These are phyloP conservation scores for Xerocomus minutiporus DNA, from an alignment of 1,284 basidiomycete genomes.

Conservation along the genomic window DNA sequence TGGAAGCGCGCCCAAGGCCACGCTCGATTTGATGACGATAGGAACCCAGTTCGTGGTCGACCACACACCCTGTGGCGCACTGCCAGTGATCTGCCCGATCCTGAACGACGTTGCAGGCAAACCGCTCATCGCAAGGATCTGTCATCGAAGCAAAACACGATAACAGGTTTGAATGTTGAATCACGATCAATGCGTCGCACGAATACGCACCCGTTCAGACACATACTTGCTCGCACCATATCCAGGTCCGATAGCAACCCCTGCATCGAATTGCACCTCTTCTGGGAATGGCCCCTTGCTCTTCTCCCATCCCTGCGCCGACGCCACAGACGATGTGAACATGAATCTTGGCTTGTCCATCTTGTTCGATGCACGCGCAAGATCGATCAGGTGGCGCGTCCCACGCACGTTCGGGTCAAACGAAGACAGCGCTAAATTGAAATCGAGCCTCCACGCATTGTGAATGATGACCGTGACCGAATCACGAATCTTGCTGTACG, in stretches of 20 bases:
- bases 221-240: conserved; percentile 27
- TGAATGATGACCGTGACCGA: conserved; percentile 29
- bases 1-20: conserved; percentile 23
- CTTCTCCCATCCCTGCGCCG: conserved; percentile 22
- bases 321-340: conserved; percentile 31
- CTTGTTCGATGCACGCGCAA: conserved; percentile 27
- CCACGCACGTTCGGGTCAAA: conserved; percentile 32
- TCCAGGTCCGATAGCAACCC: conserved; percentile 14
- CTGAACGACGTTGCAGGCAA: conserved; percentile 21
- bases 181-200: background rate
- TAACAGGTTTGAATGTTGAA: background rate
- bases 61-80: conserved; percentile 24
- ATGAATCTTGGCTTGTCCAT: conserved; percentile 24
- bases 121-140: conserved; percentile 24
- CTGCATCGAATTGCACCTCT: conserved; percentile 15
- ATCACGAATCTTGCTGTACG: conserved; percentile 23
- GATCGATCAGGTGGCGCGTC: conserved; percentile 31
- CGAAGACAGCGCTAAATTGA: conserved; percentile 34
- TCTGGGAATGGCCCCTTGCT: conserved; percentile 19
- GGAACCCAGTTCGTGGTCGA: conserved; percentile 29
- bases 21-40: conserved; percentile 28
- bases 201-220: conserved; percentile 23
- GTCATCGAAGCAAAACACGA: background rate
- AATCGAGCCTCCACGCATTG: conserved; percentile 36
- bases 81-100: conserved; percentile 29